Percentiles rank a stretch among this genome's conserved stretches.
Evolutionary conservation across 495 filamentous ascomycete genomes (phyloP).

Genomic region (Amniculicola lignicola): DNA sequence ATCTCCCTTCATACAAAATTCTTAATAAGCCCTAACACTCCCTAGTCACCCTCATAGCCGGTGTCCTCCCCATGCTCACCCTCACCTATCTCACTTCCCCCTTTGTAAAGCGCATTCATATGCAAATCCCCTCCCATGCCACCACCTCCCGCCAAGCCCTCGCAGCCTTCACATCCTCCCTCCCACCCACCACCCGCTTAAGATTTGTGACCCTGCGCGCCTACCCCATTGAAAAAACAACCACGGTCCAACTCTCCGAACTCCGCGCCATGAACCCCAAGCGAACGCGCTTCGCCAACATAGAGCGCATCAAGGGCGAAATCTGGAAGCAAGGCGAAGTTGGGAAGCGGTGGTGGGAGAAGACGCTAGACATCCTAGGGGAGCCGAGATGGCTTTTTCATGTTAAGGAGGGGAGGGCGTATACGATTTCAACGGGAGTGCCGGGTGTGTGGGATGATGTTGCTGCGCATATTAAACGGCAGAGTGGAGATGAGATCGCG

Average conservation of each 20-base stretch:
- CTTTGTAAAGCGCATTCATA: conserved; percentile 8
- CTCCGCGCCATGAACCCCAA: conserved; percentile 14
- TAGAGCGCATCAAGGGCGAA: conserved; percentile 5
- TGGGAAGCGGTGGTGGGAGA: neutral
- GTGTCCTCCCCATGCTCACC: conserved; percentile 13
- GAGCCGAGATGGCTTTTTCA: conserved; percentile 27
- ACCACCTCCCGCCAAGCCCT: neutral
- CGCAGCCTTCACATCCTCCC: neutral
- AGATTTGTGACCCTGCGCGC: conserved; percentile 21
- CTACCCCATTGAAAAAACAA: conserved; percentile 3
- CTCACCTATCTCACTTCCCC: conserved; percentile 27
- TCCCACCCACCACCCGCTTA: conserved; percentile 12
- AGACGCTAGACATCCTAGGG: neutral
- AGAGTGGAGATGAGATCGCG: neutral
- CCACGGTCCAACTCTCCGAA: conserved; percentile 4
- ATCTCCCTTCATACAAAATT: no score
- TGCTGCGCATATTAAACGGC: conserved; percentile 5
- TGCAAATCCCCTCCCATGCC: conserved; percentile 11
- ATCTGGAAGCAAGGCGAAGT: neutral
- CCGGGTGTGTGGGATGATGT: conserved; percentile 26
- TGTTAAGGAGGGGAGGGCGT: conserved; percentile 21
- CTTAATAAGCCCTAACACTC: no score
- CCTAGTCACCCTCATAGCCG: conserved; percentile 9
- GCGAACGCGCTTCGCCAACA: conserved; percentile 16
- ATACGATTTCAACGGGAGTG: conserved; percentile 14